Evolutionary conservation across 768 basidiomycete genomes (phyloP).

Genomic region (Tulasnella sp.): DNA sequence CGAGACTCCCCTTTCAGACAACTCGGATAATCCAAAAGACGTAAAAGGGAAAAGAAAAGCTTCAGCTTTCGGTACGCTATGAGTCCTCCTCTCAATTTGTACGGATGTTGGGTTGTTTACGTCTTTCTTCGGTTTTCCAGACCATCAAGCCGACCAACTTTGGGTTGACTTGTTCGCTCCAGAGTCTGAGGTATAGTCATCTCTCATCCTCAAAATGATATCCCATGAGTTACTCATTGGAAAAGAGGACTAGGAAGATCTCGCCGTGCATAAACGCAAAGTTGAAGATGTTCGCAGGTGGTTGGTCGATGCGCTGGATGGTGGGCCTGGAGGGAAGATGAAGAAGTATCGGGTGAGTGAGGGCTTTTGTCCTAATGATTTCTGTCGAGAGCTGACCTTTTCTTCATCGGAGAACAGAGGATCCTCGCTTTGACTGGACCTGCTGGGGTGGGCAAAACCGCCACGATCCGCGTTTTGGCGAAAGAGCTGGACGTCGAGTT

Average conservation of each 20-base stretch:
- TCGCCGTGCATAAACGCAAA: slow-evolving; percentile 74
- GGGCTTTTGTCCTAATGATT: not conserved
- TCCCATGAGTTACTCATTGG: not conserved
- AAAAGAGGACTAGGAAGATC: slow-evolving; percentile 44
- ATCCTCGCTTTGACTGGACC: slow-evolving; percentile 82
- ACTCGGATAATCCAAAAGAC: not conserved
- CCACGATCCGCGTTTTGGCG: slow-evolving; percentile 68
- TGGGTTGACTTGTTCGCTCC: slow-evolving; percentile 15
- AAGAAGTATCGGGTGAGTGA: slow-evolving; percentile 64
- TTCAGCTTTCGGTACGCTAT: not conserved
- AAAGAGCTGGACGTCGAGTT: slow-evolving; percentile 69
- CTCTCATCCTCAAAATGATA: not conserved
- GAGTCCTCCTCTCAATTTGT: not conserved
- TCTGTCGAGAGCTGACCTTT: not conserved
- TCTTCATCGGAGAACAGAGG: slow-evolving; percentile 40
- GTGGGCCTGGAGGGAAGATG: slow-evolving; percentile 49
- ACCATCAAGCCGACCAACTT: slow-evolving; percentile 4
- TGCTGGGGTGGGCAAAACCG: slow-evolving; percentile 85
- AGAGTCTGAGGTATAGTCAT: not conserved
- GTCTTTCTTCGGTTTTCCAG: not conserved
- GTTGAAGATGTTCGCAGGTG: slow-evolving; percentile 70
- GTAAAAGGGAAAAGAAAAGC: slow-evolving; percentile 14
- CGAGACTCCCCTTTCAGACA: not conserved
- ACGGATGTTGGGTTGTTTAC: not conserved
- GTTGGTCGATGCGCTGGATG: slow-evolving; percentile 64